These are phyloP conservation scores for Fragilaria radians DNA, from an alignment of 108 stramenopile species.

Conservation along the genomic window DNA sequence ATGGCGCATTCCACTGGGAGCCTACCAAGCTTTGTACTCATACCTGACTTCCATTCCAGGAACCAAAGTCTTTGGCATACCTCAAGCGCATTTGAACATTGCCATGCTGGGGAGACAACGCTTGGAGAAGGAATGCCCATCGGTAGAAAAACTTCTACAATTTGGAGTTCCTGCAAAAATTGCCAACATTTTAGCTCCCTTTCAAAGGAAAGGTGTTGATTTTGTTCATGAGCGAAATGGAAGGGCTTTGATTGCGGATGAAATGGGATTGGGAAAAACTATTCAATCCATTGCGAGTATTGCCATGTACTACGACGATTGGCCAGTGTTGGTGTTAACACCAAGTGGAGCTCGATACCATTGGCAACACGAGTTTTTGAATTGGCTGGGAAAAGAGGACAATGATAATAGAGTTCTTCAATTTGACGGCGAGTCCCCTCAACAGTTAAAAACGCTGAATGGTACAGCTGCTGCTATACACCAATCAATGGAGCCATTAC, in stretches of 20 bases:
- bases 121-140: conserved; percentile 50
- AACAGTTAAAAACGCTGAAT: background rate
- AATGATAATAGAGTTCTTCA: conserved; percentile 11
- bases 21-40: conserved; percentile 57
- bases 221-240: conserved; percentile 76
- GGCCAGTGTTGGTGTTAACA: conserved; percentile 89
- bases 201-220: conserved; percentile 80
- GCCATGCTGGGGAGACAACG: conserved; percentile 67
- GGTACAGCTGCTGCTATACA: conserved; percentile 29
- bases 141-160: conserved; percentile 31
- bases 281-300: conserved; percentile 87
- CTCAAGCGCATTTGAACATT: conserved; percentile 49
- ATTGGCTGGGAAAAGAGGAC: conserved; percentile 66
- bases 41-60: conserved; percentile 32
- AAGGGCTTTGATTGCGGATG: conserved; percentile 84
- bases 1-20: conserved; percentile 79
- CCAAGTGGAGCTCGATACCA: conserved; percentile 91
- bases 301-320: conserved; percentile 72
- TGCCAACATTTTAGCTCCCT: conserved; percentile 66
- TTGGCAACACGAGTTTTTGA: conserved; percentile 87
- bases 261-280: conserved; percentile 78
- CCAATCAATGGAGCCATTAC: background rate
- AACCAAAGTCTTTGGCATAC: conserved; percentile 48
- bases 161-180: conserved; percentile 52
- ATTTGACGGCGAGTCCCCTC: background rate